Base-by-base conservation (phyloP, 495 filamentous ascomycete genomes). In the Tricharina praecox region DNA sequence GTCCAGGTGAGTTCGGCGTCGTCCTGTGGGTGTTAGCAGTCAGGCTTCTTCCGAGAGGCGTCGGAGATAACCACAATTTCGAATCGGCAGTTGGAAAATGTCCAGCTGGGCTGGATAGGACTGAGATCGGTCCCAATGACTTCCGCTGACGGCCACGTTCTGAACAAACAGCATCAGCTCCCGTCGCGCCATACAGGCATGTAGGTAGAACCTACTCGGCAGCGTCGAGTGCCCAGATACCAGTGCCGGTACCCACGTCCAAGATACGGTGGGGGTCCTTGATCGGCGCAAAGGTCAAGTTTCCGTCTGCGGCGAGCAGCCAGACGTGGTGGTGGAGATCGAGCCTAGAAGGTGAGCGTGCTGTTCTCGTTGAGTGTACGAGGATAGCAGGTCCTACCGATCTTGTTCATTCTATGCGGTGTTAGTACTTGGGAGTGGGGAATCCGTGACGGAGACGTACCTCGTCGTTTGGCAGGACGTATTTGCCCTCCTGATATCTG, bases 111-210 rank as follows among this genome's bases (percentile, higher is more conserved):
- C 52, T 81, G 77, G 15, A 78, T 75, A 15, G 75, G 71, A 2
- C 72, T 76, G 15, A 82, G 66, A 50, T 80, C 77, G 7, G 70
- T 75, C 35, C 78, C 79, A 48, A 67, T 71, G 42, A 81, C 71
- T 34, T 67, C 61, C 19, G 73, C 61, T 7, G 66, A 56, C 40
- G 78, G 78, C 45, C 74, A 77, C 11, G 70, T 32, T 7, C 13
- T n/a, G n/a, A n/a, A n/a, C n/a, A n/a, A n/a, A n/a, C n/a, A n/a
- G n/a, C n/a, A n/a, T n/a, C n/a, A n/a, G n/a, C n/a, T n/a, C n/a
- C n/a, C n/a, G n/a, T n/a, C n/a, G n/a, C n/a, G n/a, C n/a, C n/a
- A n/a, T n/a, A n/a, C 28, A 7, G 28, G 7, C 28, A 32, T 32
- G 28, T 32, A 32, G 7, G 13, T 32, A 23, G 36, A 23, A 56